Conservation (phyloP, 345 rosid genomes). For the Gossypium australe region DNA sequence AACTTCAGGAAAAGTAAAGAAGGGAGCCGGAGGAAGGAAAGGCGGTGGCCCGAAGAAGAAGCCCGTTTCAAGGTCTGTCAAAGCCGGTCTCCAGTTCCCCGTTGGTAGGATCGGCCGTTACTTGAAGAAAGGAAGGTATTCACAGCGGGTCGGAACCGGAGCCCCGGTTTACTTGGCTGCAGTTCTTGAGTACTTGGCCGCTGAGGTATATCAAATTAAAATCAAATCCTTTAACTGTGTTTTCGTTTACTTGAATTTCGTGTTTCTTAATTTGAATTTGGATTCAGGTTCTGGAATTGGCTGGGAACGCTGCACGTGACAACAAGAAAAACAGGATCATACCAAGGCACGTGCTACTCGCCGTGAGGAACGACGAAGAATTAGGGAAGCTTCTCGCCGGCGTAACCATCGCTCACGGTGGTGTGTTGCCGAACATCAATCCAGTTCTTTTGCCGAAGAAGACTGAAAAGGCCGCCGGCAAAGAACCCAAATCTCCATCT, state of each 20-base stretch:
- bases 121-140: conserved; percentile 70
- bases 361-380: conserved; percentile 70
- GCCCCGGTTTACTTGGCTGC: conserved; percentile 80
- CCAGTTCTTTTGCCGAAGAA: conserved; percentile 65
- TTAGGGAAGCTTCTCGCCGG: conserved; percentile 60
- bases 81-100: conserved; percentile 73
- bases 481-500: conserved; percentile 56
- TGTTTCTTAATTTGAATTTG: not conserved
- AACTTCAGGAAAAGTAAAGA: conserved; percentile 42
- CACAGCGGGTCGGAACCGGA: conserved; percentile 64
- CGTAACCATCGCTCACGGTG: conserved; percentile 66
- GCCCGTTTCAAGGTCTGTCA: conserved; percentile 63
- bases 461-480: conserved; percentile 30
- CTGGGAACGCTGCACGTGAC: conserved; percentile 70
- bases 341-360: conserved; percentile 56
- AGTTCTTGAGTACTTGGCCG: conserved; percentile 79
- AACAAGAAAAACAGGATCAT: conserved; percentile 75
- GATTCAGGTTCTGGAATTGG: conserved; percentile 55
- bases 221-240: not conserved
- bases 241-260: not conserved
- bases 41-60: conserved; percentile 77
- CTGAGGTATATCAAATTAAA: conserved; percentile 39
- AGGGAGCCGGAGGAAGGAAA: conserved; percentile 64
- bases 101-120: conserved; percentile 79
- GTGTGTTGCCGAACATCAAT: conserved; percentile 66